A percentile compares a stretch with the other conserved stretches of the same genome.
Conservation (phyloP, 257 asterid species). For the Marsdenia floribunda region DNA sequence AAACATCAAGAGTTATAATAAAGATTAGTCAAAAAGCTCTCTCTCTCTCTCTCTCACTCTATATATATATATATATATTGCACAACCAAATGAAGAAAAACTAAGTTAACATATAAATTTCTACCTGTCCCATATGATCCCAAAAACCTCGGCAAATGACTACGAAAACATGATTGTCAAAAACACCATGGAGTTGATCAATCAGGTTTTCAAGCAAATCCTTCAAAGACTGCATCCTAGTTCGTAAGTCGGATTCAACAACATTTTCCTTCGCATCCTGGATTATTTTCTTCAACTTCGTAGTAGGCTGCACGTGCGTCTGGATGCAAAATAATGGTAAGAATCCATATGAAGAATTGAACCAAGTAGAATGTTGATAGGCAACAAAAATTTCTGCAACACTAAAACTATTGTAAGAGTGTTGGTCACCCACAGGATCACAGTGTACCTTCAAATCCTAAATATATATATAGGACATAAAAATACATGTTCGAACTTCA, state of each 20-base stretch:
- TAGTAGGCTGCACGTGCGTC: slow-evolving; percentile 70
- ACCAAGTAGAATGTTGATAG: not conserved
- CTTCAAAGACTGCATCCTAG: slow-evolving; percentile 74
- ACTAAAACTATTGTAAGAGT: not conserved
- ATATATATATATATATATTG: not conserved
- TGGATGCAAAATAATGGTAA: slow-evolving; percentile 22
- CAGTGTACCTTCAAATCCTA: not conserved
- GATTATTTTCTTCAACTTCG: slow-evolving; percentile 77
- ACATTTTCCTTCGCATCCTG: slow-evolving; percentile 72
- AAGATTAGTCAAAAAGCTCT: not conserved
- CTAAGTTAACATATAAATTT: not conserved
- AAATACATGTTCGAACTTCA: not conserved
- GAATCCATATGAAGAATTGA: not conserved
- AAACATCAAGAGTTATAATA: not conserved
- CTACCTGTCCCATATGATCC: slow-evolving; percentile 98
- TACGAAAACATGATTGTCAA: slow-evolving; percentile 73
- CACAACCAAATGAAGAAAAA: too few species aligned
- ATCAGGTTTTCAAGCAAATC: slow-evolving; percentile 55
- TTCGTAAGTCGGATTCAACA: slow-evolving; percentile 57
- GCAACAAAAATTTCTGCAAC: not conserved
- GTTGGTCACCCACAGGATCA: not conserved
- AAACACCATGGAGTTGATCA: slow-evolving; percentile 51
- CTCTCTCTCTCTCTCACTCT: too few species aligned
- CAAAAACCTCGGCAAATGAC: slow-evolving; percentile 73
- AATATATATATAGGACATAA: not conserved